Conservation (phyloP, 2,329 filamentous ascomycete species). For the Fusarium protoensiforme region DNA sequence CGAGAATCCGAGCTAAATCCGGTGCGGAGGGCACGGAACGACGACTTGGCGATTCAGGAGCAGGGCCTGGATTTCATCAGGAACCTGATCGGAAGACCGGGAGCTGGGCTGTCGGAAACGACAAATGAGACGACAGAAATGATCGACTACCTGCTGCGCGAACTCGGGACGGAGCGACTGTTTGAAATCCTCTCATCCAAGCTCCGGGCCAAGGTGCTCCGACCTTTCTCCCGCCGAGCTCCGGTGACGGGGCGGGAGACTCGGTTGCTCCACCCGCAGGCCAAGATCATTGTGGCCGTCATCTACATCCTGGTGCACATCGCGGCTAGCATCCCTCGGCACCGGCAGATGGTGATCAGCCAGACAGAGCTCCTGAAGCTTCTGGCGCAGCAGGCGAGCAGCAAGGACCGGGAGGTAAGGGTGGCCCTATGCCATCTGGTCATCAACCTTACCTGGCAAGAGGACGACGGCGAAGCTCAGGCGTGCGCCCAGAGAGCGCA, state of each 20-base stretch:
- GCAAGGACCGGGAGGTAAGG: constrained; percentile 79
- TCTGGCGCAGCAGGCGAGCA: constrained; percentile 78
- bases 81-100: constrained; percentile 80
- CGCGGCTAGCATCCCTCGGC: constrained; percentile 81
- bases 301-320: constrained; percentile 89
- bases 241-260: constrained; percentile 51
- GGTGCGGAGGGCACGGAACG: constrained; percentile 74
- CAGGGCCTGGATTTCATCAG: constrained; percentile 90
- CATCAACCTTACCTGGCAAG: constrained; percentile 86
- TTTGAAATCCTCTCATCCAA: constrained; percentile 86
- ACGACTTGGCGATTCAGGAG: constrained; percentile 88
- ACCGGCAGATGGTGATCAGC: constrained; percentile 80
- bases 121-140: constrained; percentile 71
- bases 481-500: constrained; percentile 74
- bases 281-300: constrained; percentile 80
- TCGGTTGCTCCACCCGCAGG: constrained; percentile 65
- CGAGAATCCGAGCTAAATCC: constrained; percentile 77
- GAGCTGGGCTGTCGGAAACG: constrained; percentile 59
- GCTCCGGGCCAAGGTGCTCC: constrained; percentile 70
- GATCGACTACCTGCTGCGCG: constrained; percentile 84
- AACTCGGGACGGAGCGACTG: constrained; percentile 79
- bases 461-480: constrained; percentile 75
- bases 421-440: constrained; percentile 84
- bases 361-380: constrained; percentile 81
- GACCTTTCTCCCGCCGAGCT: constrained; percentile 61